Conservation (phyloP, 148 eudicot genomes). For the Hydrangea macrophylla region DNA sequence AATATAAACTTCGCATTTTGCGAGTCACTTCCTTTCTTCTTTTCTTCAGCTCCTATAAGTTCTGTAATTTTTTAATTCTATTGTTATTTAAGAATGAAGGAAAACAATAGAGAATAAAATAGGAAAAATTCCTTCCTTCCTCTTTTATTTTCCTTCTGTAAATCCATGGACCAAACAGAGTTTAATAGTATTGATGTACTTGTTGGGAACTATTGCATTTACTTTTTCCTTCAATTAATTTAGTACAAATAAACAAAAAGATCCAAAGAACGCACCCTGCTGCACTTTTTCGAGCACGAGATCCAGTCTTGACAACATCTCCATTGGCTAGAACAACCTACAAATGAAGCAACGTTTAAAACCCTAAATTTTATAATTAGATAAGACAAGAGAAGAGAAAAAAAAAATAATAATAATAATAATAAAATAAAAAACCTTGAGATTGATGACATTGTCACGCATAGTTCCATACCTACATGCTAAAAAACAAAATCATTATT, state of each 20-base stretch:
- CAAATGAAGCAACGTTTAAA: conserved; percentile 13
- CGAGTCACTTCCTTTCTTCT: no score
- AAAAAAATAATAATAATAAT: no score
- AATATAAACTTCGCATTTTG: no score
- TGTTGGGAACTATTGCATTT: not conserved
- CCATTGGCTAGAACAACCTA: conserved; percentile 90
- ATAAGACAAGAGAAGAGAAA: conserved; percentile 12
- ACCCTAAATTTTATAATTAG: not conserved
- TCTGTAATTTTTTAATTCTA: no score
- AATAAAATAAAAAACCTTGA: conserved; percentile 68
- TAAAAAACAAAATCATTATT: conserved; percentile 32
- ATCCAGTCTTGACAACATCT: conserved; percentile 85
- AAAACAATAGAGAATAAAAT: no score
- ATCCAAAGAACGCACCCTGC: conserved; percentile 69
- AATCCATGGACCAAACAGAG: no score
- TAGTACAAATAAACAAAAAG: not conserved
- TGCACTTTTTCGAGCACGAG: conserved; percentile 97
- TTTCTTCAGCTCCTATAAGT: no score
- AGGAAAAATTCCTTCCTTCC: no score
- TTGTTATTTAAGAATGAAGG: no score
- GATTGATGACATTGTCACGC: conserved; percentile 95
- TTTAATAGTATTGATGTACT: no score
- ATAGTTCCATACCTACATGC: conserved; percentile 94
- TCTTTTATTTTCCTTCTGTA: no score
- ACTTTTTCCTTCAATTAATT: not conserved